phyloP scores from a whole-genome alignment of 805 yeast genomes.

The Lachancea cidri region DNA sequence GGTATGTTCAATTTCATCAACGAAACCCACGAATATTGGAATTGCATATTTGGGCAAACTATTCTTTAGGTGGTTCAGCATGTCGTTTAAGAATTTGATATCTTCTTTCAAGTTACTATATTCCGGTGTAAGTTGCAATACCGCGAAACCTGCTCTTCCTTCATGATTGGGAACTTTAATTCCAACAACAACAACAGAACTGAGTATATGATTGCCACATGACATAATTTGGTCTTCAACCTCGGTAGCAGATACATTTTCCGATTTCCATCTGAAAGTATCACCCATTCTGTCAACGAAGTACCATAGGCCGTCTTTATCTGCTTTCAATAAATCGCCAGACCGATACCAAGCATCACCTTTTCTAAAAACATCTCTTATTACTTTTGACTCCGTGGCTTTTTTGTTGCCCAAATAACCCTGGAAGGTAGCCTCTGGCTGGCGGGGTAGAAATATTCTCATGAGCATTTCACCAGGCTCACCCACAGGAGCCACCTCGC shows the following conservation, averaged over 20 bases:
- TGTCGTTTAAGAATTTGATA: constrained; percentile 33
- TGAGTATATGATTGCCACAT: constrained; percentile 35
- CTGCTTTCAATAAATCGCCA: constrained; percentile 75
- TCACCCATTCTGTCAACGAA: constrained; percentile 93
- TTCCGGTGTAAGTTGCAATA: constrained; percentile 48
- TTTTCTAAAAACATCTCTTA: constrained; percentile 65
- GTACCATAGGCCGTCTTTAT: constrained; percentile 62
- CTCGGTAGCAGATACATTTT: constrained; percentile 89
- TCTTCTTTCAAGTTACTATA: constrained; percentile 15
- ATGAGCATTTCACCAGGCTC: constrained; percentile 88
- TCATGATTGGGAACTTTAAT: constrained; percentile 80
- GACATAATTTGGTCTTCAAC: constrained; percentile 68
- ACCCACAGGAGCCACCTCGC: constrained; percentile 46
- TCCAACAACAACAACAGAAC: constrained; percentile 83
- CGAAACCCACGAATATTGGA: constrained; percentile 76
- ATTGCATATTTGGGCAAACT: constrained; percentile 78
- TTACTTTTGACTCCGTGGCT: constrained; percentile 74
- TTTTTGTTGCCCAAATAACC: constrained; percentile 79
- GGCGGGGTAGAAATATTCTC: constrained; percentile 58
- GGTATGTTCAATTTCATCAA: constrained; percentile 52
- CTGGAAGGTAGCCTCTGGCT: constrained; percentile 74
- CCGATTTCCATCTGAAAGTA: constrained; percentile 95
- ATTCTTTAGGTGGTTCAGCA: constrained; percentile 34
- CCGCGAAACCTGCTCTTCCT: constrained; percentile 92
- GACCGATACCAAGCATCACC: constrained; percentile 92